A percentile compares a stretch with the other conserved stretches of the same genome.
Conservation (phyloP, 83 land plant species). For the Thuja plicata region DNA sequence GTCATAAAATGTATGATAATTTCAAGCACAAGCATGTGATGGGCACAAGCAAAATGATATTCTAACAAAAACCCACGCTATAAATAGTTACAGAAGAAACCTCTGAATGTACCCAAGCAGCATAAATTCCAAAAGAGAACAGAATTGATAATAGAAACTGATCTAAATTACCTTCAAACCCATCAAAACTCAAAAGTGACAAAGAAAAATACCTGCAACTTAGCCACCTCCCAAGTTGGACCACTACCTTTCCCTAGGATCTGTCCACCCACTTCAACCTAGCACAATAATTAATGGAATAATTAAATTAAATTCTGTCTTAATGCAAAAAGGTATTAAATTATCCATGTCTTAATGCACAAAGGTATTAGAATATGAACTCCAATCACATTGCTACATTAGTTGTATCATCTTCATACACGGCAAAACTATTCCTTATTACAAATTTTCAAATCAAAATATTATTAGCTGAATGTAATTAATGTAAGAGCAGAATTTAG, state of each 20-base stretch:
- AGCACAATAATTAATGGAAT: neutral
- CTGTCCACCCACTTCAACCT: constrained; percentile 79
- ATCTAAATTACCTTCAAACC: neutral
- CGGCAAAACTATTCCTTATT: neutral
- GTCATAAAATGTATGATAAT: neutral
- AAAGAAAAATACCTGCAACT: constrained; percentile 47
- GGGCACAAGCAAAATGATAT: neutral
- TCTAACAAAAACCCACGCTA: neutral
- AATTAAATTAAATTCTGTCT: too few relatives aligned
- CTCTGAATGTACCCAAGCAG: neutral
- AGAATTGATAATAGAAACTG: neutral
- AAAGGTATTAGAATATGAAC: constrained; percentile 1
- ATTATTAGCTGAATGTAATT: too few relatives aligned
- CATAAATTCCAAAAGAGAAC: neutral
- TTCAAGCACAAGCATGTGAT: neutral
- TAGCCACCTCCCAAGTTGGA: constrained; percentile 72
- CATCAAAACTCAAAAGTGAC: neutral
- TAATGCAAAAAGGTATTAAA: neutral
- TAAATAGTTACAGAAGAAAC: neutral
- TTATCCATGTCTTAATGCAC: neutral
- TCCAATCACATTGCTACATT: constrained; percentile 1
- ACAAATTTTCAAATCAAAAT: too few relatives aligned
- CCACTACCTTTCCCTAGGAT: constrained; percentile 66
- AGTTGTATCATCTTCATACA: neutral
- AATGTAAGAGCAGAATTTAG: neutral